A percentile compares a stretch with the other conserved stretches of the same genome.
Evolutionary conservation across 768 basidiomycete genomes (phyloP).

Genomic region (Leccinum broughii): DNA sequence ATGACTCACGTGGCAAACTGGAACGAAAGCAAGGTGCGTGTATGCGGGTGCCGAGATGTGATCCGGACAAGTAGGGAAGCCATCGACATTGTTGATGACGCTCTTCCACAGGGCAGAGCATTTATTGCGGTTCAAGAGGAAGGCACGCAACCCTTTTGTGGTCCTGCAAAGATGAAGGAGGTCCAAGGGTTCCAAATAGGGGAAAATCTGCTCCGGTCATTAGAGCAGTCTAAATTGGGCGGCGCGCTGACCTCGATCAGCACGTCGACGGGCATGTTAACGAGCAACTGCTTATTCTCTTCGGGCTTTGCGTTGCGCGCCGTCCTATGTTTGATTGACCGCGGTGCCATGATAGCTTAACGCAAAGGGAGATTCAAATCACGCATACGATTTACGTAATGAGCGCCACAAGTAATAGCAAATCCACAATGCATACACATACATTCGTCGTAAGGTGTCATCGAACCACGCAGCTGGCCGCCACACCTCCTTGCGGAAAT

Average conservation of each 20-base stretch:
- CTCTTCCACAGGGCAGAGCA: constrained; percentile 28
- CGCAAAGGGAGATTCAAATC: neutral
- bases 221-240: neutral
- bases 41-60: constrained; percentile 27
- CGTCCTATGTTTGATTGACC: neutral
- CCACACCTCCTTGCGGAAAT: neutral
- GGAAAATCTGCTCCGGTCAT: constrained; percentile 1
- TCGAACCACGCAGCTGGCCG: constrained; percentile 7
- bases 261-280: constrained; percentile 16
- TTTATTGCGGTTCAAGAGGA: constrained; percentile 15
- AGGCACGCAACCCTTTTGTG: constrained; percentile 29
- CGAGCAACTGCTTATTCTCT: neutral
- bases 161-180: constrained; percentile 33
- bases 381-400: neutral
- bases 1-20: constrained; percentile 33
- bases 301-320: neutral
- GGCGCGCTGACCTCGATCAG: constrained; percentile 13
- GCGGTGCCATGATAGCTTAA: constrained; percentile 4
- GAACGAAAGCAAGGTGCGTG: constrained; percentile 30
- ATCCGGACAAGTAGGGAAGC: constrained; percentile 28
- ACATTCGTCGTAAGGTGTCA: constrained; percentile 17
- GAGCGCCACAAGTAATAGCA: neutral
- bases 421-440: constrained; percentile 13
- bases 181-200: constrained; percentile 30
- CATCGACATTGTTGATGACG: constrained; percentile 21